phyloP scores from a whole-genome alignment of 148 eudicot species.

The Linanthus parryae region DNA sequence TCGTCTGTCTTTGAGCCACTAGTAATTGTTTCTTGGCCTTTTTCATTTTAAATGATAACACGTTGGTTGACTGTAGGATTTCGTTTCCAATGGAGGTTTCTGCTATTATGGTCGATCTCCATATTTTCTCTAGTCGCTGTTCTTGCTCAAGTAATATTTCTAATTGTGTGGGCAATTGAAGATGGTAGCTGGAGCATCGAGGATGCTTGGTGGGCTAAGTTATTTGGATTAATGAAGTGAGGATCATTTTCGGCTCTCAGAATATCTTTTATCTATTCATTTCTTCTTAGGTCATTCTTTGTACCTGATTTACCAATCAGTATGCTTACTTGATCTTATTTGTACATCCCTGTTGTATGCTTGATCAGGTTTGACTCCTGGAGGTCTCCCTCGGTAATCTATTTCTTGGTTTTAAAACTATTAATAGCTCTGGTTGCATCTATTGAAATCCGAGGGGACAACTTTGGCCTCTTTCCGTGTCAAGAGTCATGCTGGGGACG shows the following conservation, averaged over 20 bases:
- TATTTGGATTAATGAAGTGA: slow-evolving; percentile 75
- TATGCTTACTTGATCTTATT: slow-evolving; percentile 3
- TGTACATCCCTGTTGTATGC: slow-evolving; percentile 14
- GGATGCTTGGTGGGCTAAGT: slow-evolving; percentile 67
- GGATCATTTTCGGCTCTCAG: slow-evolving; percentile 18
- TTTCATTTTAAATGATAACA: slow-evolving; percentile 5
- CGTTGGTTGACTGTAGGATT: slow-evolving; percentile 44
- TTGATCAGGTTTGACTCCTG: slow-evolving; percentile 54
- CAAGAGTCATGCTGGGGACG: slow-evolving; percentile 48
- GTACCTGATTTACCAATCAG: not conserved
- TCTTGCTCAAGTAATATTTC: slow-evolving; percentile 46
- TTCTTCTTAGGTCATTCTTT: no score
- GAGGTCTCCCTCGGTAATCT: slow-evolving; percentile 53
- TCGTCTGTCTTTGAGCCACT: not conserved
- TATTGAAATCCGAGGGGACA: slow-evolving; percentile 41
- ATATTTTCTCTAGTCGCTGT: slow-evolving; percentile 63
- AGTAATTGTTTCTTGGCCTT: not conserved
- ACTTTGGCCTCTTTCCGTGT: slow-evolving; percentile 33
- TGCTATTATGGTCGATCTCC: slow-evolving; percentile 52
- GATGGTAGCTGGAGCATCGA: slow-evolving; percentile 43
- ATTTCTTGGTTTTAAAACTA: slow-evolving; percentile 48
- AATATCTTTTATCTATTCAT: slow-evolving; percentile 6
- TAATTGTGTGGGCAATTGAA: slow-evolving; percentile 42
- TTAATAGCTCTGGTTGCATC: slow-evolving; percentile 46
- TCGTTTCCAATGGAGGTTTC: slow-evolving; percentile 34